Base-by-base conservation (phyloP, 345 rosid species). In the Bretschneidera sinensis region DNA sequence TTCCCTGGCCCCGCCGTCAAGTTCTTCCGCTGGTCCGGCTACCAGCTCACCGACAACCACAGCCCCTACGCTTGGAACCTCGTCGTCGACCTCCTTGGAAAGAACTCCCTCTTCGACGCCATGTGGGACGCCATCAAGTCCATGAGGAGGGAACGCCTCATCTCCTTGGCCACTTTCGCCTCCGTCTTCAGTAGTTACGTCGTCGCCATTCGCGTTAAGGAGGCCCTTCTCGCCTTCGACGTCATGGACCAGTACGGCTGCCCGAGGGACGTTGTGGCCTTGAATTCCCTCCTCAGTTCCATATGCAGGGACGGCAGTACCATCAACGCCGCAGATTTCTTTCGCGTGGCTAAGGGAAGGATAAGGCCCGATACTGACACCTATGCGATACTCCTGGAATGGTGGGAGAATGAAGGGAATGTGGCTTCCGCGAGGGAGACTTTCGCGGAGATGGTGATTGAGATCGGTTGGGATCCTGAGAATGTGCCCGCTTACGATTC, bases 101-200 rank as follows among this genome's bases (percentile, higher is more conserved):
- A 82, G 76, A 80, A 82, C 51, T 65, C 17, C 5, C 65, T 76
- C 48, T 85, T 85, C 57, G 84, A 82, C n/a, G 78, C 84, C 1
- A 85, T 85, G 91, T 85, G 87, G 91, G 87, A 78, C 49, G 85
- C 91, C 6, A 58, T 82, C 19, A 76, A 71, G 71, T 82, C 91
- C 14, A 85, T 82, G 87, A 71, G 53, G 23, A 63, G 28, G 24
- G 72, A 55, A 49, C 68, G 72, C 47, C 57, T 82, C 67, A 74
- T 85, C 21, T 85, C 87, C 21, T 67, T 80, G 34, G 85, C 87
- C 15, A 82, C 87, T 17, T 82, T 85, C 59, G 87, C 85, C 51
- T 85, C 91, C 4, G 73, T 85, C 23, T 85, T 85, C 51, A 66
- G 85, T 54, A 85, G 85, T 49, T 85, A 80, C 67, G 84, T 76